These are phyloP conservation scores for Scedosporium minutisporum DNA, from an alignment of 2,329 filamentous ascomycete species.

Conservation along the genomic window DNA sequence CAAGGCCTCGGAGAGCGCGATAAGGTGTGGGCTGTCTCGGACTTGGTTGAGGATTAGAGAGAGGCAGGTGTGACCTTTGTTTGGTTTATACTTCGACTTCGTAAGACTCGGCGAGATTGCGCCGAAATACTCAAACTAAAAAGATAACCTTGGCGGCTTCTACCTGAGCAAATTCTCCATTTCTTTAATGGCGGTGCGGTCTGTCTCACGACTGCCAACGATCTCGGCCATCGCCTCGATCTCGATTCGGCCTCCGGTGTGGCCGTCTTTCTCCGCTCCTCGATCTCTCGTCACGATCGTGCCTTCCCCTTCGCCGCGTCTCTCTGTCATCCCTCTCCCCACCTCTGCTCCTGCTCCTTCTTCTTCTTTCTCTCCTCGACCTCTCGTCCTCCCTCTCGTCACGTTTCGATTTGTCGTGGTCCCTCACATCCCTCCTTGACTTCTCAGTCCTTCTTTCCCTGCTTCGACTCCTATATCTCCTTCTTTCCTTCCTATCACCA, in stretches of 20 bases:
- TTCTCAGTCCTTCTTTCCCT: conserved; percentile 15
- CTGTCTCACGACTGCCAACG: background rate
- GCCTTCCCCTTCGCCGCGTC: conserved; percentile 11
- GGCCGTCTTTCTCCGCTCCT: conserved; percentile 24
- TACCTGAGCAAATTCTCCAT: background rate
- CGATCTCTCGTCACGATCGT: conserved; percentile 18
- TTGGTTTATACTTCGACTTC: background rate
- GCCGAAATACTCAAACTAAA: background rate
- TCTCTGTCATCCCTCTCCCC: background rate
- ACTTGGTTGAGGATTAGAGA: too few relatives aligned
- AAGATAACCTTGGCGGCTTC: background rate
- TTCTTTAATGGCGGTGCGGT: background rate
- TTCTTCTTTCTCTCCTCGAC: conserved; percentile 12
- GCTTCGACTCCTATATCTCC: conserved; percentile 26
- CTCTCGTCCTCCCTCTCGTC: conserved; percentile 3
- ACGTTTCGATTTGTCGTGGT: conserved; percentile 9
- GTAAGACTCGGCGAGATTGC: background rate
- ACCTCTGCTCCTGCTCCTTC: conserved; percentile 9
- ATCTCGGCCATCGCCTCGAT: background rate
- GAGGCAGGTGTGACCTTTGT: too few relatives aligned
- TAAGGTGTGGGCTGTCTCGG: too few relatives aligned
- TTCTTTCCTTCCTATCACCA: conserved; percentile 10
- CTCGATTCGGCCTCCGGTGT: conserved; percentile 20
- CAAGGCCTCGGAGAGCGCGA: too few relatives aligned
- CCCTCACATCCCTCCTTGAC: conserved; percentile 8